These are phyloP conservation scores for Solanum hybrid DNA, from an alignment of 305 asterid species.

Conservation along the genomic window DNA sequence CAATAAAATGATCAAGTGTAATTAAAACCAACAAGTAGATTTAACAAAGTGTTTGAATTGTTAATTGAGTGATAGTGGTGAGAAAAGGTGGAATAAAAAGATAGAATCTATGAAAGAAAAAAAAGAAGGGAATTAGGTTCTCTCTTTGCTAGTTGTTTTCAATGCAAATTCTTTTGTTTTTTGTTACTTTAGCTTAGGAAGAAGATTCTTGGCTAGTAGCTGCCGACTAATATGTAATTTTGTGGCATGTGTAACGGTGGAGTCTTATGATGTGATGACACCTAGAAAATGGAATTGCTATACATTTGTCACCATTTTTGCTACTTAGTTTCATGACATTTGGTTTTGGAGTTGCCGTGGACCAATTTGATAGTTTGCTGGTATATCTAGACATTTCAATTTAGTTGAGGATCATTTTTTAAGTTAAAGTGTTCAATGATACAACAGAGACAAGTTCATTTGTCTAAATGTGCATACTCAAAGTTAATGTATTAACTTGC, in stretches of 20 bases:
- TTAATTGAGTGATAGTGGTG: slow-evolving; percentile 9
- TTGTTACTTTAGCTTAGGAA: not conserved
- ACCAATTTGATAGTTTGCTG: not conserved
- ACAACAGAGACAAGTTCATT: not conserved
- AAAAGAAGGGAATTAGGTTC: slow-evolving; percentile 2
- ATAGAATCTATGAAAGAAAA: not conserved
- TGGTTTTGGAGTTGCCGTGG: slow-evolving; percentile 1
- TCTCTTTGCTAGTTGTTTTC: slow-evolving; percentile 1
- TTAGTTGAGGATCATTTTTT: not conserved
- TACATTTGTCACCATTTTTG: not conserved
- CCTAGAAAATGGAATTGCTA: not conserved
- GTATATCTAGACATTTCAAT: not conserved
- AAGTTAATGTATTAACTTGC: not conserved
- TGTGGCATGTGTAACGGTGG: not conserved
- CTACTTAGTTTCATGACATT: not conserved
- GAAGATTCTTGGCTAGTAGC: not conserved
- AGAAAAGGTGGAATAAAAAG: slow-evolving; percentile 8
- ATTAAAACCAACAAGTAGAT: not conserved
- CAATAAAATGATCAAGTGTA: not conserved
- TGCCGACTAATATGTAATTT: not conserved
- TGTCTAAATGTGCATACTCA: not conserved
- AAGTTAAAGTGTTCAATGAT: not conserved
- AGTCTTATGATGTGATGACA: not conserved
- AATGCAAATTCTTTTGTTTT: not conserved
- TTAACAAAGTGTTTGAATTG: not conserved